A percentile compares a stretch with the other conserved stretches of the same genome.
phyloP scores from a whole-genome alignment of 352 stramenopile genomes.

The Globisporangium perplexum region DNA sequence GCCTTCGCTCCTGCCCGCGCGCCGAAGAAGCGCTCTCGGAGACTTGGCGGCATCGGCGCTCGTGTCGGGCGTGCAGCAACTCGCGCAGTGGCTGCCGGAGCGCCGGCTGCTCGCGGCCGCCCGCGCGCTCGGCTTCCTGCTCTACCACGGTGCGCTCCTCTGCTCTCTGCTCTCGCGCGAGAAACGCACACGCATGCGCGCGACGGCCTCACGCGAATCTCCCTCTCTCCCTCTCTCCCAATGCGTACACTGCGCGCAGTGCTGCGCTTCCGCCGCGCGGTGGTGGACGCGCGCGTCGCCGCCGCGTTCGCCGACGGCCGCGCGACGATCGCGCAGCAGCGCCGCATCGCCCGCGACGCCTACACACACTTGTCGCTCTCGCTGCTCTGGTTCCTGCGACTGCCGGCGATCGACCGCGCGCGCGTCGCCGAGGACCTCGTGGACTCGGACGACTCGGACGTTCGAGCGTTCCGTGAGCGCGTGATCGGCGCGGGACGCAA shows the following conservation, averaged over 20 bases:
- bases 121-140: conserved; percentile 29
- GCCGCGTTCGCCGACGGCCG: conserved; percentile 15
- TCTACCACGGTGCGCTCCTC: conserved; percentile 38
- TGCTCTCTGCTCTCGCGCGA: neutral
- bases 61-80: conserved; percentile 14
- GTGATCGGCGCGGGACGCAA: conserved; percentile 2
- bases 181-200: conserved; percentile 1
- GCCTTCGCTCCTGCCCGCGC: neutral
- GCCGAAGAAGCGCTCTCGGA: conserved; percentile 32
- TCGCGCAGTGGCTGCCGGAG: conserved; percentile 36
- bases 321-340: conserved; percentile 12
- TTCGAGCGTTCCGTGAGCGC: conserved; percentile 3
- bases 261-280: conserved; percentile 32
- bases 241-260: conserved; percentile 15
- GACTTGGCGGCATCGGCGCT: conserved; percentile 33
- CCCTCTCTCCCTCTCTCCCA: neutral
- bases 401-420: conserved; percentile 14
- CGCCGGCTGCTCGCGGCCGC: conserved; percentile 18
- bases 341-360: conserved; percentile 16
- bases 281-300: conserved; percentile 31
- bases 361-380: conserved; percentile 29
- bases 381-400: conserved; percentile 52
- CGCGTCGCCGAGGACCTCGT: conserved; percentile 13
- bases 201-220: conserved; percentile 5
- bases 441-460: conserved; percentile 3